These are phyloP conservation scores for Calonectria naviculata DNA, from an alignment of 2,329 filamentous ascomycete genomes.

Conservation along the genomic window DNA sequence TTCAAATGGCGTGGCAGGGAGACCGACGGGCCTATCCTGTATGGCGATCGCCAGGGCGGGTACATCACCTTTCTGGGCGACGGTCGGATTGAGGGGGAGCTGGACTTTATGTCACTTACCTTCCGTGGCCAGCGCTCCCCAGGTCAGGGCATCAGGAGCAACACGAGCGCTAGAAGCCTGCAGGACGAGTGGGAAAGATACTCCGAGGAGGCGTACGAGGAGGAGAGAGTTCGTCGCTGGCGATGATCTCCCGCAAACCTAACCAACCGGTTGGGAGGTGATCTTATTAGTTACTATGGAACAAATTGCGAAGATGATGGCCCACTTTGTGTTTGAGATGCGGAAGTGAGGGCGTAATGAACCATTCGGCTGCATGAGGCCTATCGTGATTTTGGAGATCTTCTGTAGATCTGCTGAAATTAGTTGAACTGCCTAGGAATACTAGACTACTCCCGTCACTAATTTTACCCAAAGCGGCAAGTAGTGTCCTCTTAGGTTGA, in stretches of 20 bases:
- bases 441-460: too few species aligned
- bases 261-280: too few species aligned
- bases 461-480: too few species aligned
- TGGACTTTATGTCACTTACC: conserved; percentile 39
- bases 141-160: conserved; percentile 42
- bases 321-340: too few species aligned
- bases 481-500: too few species aligned
- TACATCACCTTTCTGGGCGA: conserved; percentile 51
- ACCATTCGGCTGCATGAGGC: too few species aligned
- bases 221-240: conserved; percentile 35
- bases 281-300: too few species aligned
- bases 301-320: too few species aligned
- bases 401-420: too few species aligned
- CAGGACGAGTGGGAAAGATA: conserved; percentile 44
- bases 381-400: too few species aligned
- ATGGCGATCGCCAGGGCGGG: conserved; percentile 42
- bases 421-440: too few species aligned
- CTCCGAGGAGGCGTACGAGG: conserved; percentile 42
- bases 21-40: conserved; percentile 38
- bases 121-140: conserved; percentile 41
- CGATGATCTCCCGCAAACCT: not conserved
- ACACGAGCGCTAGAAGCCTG: conserved; percentile 38
- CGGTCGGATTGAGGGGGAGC: conserved; percentile 46
- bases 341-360: too few species aligned
- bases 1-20: conserved; percentile 53